Evolutionary conservation across 2,329 filamentous ascomycete species (phyloP), one percentile per base, ranked within the genome.

Genomic region (Chalaropsis ovoidea): DNA sequence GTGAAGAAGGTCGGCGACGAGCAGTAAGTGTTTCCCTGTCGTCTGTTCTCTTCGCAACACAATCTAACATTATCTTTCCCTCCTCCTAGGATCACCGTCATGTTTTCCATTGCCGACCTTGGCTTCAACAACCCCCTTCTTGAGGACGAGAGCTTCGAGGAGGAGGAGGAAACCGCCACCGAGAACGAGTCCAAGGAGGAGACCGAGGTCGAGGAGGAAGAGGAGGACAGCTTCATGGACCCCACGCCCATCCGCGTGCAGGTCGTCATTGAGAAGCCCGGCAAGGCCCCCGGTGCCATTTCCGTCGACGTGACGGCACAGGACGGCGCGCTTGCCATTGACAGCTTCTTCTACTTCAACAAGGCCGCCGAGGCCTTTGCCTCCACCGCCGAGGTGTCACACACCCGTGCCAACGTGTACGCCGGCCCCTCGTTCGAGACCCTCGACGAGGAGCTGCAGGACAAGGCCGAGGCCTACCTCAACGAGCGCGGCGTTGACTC

Each of bases 371-470:
- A 95, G 69, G 90, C 93, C 52, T 85, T 90, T 74, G 85, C 88
- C 69, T 80, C 86, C 72, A 86, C 82, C 62, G 86, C 90, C 69
- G 90, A 95, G 73, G 82, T 85, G 74, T 84, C 88, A 70, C 91
- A 90, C 81, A 79, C 83, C 71, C 83, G 90, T 72, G 84, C 88
- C 75, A 85, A 86, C 69, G 77, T 91, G 70, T 99, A 97, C 79
- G 87, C 89, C 52, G 94, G 94, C 65, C 94, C 94, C 68, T 89
- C 90, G 65, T 97, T 96, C 76, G 87, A 86, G 77, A 95, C 90
- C 80, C 85, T 99, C 67, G 94, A 99, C 74, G 91, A 96, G 79
- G 93, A 97, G 75, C 84, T 99, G 56, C 93, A 97, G 81, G 82
- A 90, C 64, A 82, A 96, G 71, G 82, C 97, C 75, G 93, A 97